phyloP scores from a whole-genome alignment of 2,329 filamentous ascomycete species.

The Teratosphaeria nubilosa region DNA sequence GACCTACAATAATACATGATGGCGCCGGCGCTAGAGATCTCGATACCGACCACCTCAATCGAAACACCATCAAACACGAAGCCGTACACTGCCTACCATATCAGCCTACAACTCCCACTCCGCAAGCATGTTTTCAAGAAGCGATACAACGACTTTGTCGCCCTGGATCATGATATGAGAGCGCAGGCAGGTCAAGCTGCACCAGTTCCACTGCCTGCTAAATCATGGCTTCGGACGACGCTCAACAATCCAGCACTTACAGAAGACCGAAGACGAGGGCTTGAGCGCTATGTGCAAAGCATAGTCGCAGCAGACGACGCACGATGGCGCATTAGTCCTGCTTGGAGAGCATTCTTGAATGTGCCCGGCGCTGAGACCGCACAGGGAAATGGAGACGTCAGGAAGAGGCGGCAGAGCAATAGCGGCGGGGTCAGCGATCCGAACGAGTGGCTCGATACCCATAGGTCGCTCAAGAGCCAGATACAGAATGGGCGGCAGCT shows the following conservation, averaged over 20 bases:
- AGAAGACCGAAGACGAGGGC: conserved; percentile 55
- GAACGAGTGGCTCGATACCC: conserved; percentile 65
- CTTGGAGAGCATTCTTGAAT: conserved; percentile 65
- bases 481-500: conserved; percentile 57
- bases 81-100: conserved; percentile 67
- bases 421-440: conserved; percentile 36
- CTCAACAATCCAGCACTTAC: conserved; percentile 59
- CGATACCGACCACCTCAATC: conserved; percentile 40
- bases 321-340: conserved; percentile 62
- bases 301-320: conserved; percentile 66
- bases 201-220: conserved; percentile 57
- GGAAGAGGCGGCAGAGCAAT: conserved; percentile 3
- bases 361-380: conserved; percentile 43
- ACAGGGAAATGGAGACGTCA: conserved; percentile 23
- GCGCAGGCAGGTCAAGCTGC: conserved; percentile 52
- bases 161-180: conserved; percentile 54
- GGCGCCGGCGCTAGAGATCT: conserved; percentile 36
- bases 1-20: conserved; percentile 17
- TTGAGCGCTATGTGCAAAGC: conserved; percentile 62
- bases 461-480: conserved; percentile 60
- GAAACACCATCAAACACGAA: conserved; percentile 45
- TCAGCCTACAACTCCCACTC: conserved; percentile 65
- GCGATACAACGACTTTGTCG: conserved; percentile 70
- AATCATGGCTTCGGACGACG: conserved; percentile 69
- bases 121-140: conserved; percentile 67